Conservation (phyloP, 164 flowering plant genomes). For the Dillenia suffruticosa region DNA sequence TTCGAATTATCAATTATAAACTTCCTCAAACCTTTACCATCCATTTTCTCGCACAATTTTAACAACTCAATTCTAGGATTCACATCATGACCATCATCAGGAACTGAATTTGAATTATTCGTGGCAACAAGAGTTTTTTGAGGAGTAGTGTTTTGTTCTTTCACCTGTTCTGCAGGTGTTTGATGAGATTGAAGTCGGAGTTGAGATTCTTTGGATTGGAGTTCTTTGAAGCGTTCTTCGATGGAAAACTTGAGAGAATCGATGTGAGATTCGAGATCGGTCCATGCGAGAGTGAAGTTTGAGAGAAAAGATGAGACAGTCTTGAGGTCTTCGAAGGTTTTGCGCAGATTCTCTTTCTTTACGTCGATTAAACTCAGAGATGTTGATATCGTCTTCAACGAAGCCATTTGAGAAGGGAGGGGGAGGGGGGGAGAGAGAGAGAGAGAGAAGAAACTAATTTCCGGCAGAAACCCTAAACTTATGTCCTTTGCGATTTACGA, state of each 20-base stretch:
- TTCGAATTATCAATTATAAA: constrained; percentile 28
- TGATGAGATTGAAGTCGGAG: constrained; percentile 15
- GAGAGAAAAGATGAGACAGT: constrained; percentile 37
- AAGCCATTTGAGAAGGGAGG: constrained; percentile 6
- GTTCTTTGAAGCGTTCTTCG: constrained; percentile 17
- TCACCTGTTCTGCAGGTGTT: too few species aligned
- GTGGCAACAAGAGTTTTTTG: constrained; percentile 13
- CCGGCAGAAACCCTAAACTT: not conserved
- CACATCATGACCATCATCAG: not conserved
- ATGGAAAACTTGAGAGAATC: constrained; percentile 33
- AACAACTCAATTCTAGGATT: constrained; percentile 36
- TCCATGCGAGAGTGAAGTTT: constrained; percentile 50
- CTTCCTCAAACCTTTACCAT: constrained; percentile 40
- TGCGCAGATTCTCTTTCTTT: constrained; percentile 35
- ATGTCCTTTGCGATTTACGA: not conserved
- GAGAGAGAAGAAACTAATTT: not conserved
- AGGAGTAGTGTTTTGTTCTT: constrained; percentile 21
- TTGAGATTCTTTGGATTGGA: constrained; percentile 11
- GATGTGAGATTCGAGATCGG: constrained; percentile 61
- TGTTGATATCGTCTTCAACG: constrained; percentile 27
- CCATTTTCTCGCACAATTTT: constrained; percentile 45
- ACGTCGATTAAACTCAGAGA: constrained; percentile 27
- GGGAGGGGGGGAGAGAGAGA: too few species aligned
- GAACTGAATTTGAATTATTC: not conserved
- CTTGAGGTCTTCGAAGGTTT: constrained; percentile 40